Evolutionary conservation across 805 yeast genomes (phyloP).

Genomic region (Nakazawaea sp.): DNA sequence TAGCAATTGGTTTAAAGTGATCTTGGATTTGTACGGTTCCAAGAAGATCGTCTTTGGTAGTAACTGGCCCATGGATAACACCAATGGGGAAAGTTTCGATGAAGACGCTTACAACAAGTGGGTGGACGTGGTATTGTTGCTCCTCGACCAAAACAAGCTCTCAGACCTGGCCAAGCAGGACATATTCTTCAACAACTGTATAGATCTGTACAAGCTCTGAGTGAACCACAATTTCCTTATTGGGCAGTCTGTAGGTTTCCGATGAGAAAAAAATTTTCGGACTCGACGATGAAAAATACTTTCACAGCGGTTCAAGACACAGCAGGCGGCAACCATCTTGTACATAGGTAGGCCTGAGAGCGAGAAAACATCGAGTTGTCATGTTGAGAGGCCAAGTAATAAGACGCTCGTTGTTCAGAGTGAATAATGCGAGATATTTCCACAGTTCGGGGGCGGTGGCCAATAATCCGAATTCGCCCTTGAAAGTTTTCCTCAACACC

Average conservation of each 20-base stretch:
- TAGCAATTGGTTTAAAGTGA: slow-evolving; percentile 2
- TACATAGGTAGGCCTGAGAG: slow-evolving; percentile 2
- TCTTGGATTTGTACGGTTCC: slow-evolving; percentile 3
- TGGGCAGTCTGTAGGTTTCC: too few relatives aligned
- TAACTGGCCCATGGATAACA: slow-evolving; percentile 11
- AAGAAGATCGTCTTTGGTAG: slow-evolving; percentile 7
- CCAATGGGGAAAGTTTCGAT: slow-evolving; percentile 6
- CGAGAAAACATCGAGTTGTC: too few relatives aligned
- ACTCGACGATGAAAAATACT: too few relatives aligned
- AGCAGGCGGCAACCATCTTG: too few relatives aligned
- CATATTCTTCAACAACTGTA: slow-evolving; percentile 16
- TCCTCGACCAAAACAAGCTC: slow-evolving; percentile 15
- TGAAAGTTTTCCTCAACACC: slow-evolving; percentile 89
- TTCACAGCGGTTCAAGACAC: too few relatives aligned
- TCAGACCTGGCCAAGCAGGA: slow-evolving; percentile 12
- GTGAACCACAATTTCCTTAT: too few relatives aligned
- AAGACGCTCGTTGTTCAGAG: not conserved
- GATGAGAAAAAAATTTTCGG: too few relatives aligned
- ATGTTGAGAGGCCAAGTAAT: slow-evolving; percentile 10
- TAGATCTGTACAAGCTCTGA: slow-evolving; percentile 19
- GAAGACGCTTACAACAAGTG: slow-evolving; percentile 16
- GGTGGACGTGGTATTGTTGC: slow-evolving; percentile 16
- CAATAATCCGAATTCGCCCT: slow-evolving; percentile 55
- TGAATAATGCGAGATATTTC: not conserved
- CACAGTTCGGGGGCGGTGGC: not conserved